These are phyloP conservation scores for Pseudopithomyces maydicus DNA, from an alignment of 2,329 filamentous ascomycete genomes.

Conservation along the genomic window DNA sequence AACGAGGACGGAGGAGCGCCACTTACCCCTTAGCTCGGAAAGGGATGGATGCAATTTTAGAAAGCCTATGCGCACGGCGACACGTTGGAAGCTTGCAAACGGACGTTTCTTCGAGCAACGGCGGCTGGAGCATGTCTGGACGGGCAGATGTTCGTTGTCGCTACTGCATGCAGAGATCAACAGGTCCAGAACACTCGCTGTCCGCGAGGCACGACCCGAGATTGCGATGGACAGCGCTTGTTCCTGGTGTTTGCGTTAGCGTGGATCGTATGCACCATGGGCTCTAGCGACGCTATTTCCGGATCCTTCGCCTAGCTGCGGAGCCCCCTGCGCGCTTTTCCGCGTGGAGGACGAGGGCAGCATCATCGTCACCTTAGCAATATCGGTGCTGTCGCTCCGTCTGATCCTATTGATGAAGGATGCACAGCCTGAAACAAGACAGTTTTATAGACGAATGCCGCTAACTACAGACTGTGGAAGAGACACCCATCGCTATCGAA, in stretches of 20 bases:
- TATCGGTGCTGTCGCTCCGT: neutral
- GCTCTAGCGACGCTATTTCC: constrained; percentile 1
- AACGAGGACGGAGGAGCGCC: neutral
- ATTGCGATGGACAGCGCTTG: constrained; percentile 5
- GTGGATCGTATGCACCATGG: neutral
- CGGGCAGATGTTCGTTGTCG: neutral
- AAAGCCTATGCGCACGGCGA: neutral
- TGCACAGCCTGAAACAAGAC: neutral
- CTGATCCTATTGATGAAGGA: too few species aligned
- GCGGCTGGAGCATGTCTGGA: neutral
- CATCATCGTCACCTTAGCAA: neutral
- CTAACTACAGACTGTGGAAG: neutral
- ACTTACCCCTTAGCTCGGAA: neutral
- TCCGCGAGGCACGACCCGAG: neutral
- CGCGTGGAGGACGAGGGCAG: neutral
- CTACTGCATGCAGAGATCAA: neutral
- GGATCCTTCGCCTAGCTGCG: neutral
- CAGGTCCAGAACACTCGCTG: constrained; percentile 3
- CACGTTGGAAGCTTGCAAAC: neutral
- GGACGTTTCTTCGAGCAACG: neutral
- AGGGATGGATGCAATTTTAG: neutral
- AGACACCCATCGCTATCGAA: neutral
- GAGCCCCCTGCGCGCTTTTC: neutral
- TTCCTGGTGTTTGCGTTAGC: constrained; percentile 1
- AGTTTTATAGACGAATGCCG: neutral